These are phyloP conservation scores for Fraxinus sp. DNA, from an alignment of 305 asterid species.

Conservation along the genomic window DNA sequence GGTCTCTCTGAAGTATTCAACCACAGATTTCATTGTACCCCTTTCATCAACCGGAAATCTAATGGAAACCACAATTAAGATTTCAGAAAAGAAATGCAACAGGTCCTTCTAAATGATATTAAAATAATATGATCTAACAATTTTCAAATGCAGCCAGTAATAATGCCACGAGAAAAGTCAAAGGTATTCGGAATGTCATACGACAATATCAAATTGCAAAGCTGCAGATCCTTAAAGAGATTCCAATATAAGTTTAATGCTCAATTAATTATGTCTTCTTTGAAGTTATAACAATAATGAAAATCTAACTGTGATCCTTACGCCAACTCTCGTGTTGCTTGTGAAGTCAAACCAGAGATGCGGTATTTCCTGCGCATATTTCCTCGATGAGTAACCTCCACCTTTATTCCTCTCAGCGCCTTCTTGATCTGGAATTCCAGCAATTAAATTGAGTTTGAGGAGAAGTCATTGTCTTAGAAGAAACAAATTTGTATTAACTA, in stretches of 20 bases:
- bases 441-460: constrained; percentile 2
- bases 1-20: constrained; percentile 74
- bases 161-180: background rate
- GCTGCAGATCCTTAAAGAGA: background rate
- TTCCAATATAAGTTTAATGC: background rate
- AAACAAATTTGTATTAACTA: background rate
- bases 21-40: constrained; percentile 80
- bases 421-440: constrained; percentile 56
- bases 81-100: constrained; percentile 13
- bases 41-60: constrained; percentile 82
- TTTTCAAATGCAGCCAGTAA: background rate
- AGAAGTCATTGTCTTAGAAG: background rate
- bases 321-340: constrained; percentile 68
- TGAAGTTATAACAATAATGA: background rate
- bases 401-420: constrained; percentile 76
- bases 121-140: background rate
- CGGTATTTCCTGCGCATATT: constrained; percentile 74
- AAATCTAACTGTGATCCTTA: constrained; percentile 28
- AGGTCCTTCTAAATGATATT: background rate
- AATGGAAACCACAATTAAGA: constrained; percentile 19
- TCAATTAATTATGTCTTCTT: background rate
- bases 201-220: background rate
- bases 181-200: background rate
- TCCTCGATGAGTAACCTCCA: constrained; percentile 82
- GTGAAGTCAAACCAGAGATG: constrained; percentile 66